Conservation (phyloP, 352 stramenopile genomes). For the Plasmopara halstedii region DNA sequence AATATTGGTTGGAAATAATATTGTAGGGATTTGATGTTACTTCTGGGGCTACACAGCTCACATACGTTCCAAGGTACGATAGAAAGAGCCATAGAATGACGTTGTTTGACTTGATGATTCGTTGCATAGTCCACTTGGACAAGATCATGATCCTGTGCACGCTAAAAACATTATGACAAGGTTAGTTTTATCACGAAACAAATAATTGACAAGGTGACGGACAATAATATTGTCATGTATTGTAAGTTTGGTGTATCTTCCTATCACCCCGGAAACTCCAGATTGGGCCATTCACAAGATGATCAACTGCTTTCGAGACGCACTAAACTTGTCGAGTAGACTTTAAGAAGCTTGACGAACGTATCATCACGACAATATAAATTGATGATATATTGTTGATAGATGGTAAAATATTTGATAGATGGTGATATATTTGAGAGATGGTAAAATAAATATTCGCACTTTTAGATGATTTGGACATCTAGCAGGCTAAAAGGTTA, state of each 20-base stretch:
- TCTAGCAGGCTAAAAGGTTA: too few relatives aligned
- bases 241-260: conserved; percentile 64
- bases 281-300: conserved; percentile 78
- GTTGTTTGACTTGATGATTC: not conserved
- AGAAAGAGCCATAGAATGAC: not conserved
- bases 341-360: conserved; percentile 7
- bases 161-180: conserved; percentile 72
- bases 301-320: conserved; percentile 48
- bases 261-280: conserved; percentile 66
- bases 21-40: conserved; percentile 74
- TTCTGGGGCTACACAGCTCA: conserved; percentile 60
- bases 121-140: conserved; percentile 32
- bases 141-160: conserved; percentile 42
- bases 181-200: too few relatives aligned
- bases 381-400: too few relatives aligned
- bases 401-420: too few relatives aligned
- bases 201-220: too few relatives aligned
- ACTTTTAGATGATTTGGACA: too few relatives aligned
- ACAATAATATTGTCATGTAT: not conserved
- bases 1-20: too few relatives aligned
- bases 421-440: too few relatives aligned
- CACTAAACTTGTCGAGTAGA: conserved; percentile 29
- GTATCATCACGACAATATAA: too few relatives aligned
- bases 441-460: too few relatives aligned
- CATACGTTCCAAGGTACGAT: conserved; percentile 55